Base-by-base conservation (phyloP, 1,284 basidiomycete genomes). In the Ceraceosorus guamensis region DNA sequence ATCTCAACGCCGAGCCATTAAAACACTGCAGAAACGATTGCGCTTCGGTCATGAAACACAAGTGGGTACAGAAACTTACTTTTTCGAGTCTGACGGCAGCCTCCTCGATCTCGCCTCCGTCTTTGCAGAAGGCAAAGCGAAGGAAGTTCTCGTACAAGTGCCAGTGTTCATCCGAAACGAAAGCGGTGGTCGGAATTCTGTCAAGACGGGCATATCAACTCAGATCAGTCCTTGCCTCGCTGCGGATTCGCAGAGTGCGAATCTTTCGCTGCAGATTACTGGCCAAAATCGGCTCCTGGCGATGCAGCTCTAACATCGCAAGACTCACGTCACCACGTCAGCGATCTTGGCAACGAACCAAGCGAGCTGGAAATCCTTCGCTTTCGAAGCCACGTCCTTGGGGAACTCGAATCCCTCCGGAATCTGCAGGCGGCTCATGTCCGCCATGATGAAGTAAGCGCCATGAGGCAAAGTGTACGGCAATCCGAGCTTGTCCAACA, bases 371-470 rank as follows among this genome's bases (percentile, higher is more conserved):
- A 95, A 98, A 75, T 97, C 93, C 56, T 85, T 82, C 11, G 90
- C 88, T 70, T 92, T 83, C 6, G 86, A 88, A 41, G 85, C 73
- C 47, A 96, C 81, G 52, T 83, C 84, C 53, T 81, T 77, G 0
- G 91, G 89, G 79, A 91, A 87, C 4, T 83, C 83, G 75, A 88
- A 98, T 69, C 88, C 83, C 0, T 87, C 83, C 0, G 93, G 92
- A 69, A 91, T 84, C 35, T 85, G 80, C 41, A 98, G 78, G 43
- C 79, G 79, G n/a, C 85, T 87, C 48, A 91, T 86, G 73, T 96
- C 90, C 85, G 89, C 68, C 13, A 73, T 50, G 61, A 63, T 67
- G 53, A 72, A 69, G 60, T 71, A 75, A 10, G 62, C 61, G 13
- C 71, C 72, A 47, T 73, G 57, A 0, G 73, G 73, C 16, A 66